Evolutionary conservation across 1,139 yeast species (phyloP).

Genomic region (Blastobotrys raffinosifermentans): DNA sequence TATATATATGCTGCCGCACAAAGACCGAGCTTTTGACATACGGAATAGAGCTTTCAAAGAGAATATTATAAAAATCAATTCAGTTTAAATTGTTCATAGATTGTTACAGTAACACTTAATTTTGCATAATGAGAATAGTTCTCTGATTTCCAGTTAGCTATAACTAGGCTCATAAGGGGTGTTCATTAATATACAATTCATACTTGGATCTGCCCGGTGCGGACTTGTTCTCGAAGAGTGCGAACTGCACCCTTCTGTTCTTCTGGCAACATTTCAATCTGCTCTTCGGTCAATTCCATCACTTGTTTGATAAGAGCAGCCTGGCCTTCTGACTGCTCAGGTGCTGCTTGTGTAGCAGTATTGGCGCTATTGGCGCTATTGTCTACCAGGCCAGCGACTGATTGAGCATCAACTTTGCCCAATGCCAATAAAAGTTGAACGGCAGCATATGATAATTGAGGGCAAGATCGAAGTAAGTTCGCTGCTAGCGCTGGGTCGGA

Average conservation of each 20-base stretch:
- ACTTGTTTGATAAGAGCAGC: slow-evolving; percentile 43
- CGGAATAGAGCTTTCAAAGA: no score
- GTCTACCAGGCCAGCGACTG: slow-evolving; percentile 37
- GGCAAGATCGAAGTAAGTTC: slow-evolving; percentile 59
- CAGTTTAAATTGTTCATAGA: no score
- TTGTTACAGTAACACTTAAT: no score
- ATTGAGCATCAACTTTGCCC: slow-evolving; percentile 46
- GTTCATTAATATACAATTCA: slow-evolving; percentile 7
- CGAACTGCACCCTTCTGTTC: slow-evolving; percentile 41
- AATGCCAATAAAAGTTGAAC: slow-evolving; percentile 65
- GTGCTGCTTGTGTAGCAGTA: slow-evolving; percentile 9
- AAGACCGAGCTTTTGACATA: no score
- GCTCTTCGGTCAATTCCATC: slow-evolving; percentile 56
- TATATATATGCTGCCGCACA: no score
- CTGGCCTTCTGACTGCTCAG: slow-evolving; percentile 14
- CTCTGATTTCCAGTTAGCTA: no score
- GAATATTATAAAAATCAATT: no score
- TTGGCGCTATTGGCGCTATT: slow-evolving; percentile 23
- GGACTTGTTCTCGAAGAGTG: slow-evolving; percentile 26
- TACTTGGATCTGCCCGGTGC: slow-evolving; percentile 25
- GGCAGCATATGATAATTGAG: slow-evolving; percentile 78
- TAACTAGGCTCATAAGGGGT: no score
- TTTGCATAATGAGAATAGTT: no score
- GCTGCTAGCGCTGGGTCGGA: slow-evolving; percentile 57
- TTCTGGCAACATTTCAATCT: slow-evolving; percentile 53